Percentiles rank a stretch among this genome's conserved stretches.
These are phyloP conservation scores for Kurtzmaniella quercitrusa DNA, from an alignment of 1,139 yeast genomes.

Conservation along the genomic window DNA sequence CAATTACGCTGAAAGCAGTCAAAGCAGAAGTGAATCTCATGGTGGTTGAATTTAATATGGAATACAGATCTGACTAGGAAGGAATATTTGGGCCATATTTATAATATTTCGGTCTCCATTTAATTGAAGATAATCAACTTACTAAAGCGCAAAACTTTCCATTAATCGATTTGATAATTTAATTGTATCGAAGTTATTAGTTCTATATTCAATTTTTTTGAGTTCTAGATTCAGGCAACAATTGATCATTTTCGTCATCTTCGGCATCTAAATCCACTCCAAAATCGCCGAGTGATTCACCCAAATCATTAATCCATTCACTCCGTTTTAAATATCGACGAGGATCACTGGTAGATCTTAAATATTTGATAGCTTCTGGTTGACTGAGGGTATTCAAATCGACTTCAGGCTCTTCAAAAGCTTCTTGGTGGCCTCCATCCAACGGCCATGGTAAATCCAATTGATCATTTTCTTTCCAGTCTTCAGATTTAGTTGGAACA, in stretches of 20 bases:
- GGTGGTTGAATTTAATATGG: not conserved
- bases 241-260: constrained; percentile 20
- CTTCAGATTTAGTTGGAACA: constrained; percentile 49
- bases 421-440: constrained; percentile 60
- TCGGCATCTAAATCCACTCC: constrained; percentile 84
- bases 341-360: constrained; percentile 20
- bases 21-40: not conserved
- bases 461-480: constrained; percentile 53
- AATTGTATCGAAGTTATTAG: not conserved
- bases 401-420: constrained; percentile 15
- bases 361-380: not conserved
- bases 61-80: not conserved
- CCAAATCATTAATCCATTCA: constrained; percentile 74
- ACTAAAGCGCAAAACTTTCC: not conserved
- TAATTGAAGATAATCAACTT: not conserved
- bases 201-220: not conserved
- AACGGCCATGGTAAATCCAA: constrained; percentile 83
- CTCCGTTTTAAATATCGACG: constrained; percentile 28
- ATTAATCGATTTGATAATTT: not conserved
- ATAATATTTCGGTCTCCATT: too few species aligned
- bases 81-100: too few species aligned
- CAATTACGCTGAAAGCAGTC: not conserved
- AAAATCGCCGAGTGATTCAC: constrained; percentile 76
- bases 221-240: not conserved
- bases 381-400: constrained; percentile 11